These are phyloP conservation scores for Mallotus japonicus DNA, from an alignment of 441 rosid species.

Conservation along the genomic window DNA sequence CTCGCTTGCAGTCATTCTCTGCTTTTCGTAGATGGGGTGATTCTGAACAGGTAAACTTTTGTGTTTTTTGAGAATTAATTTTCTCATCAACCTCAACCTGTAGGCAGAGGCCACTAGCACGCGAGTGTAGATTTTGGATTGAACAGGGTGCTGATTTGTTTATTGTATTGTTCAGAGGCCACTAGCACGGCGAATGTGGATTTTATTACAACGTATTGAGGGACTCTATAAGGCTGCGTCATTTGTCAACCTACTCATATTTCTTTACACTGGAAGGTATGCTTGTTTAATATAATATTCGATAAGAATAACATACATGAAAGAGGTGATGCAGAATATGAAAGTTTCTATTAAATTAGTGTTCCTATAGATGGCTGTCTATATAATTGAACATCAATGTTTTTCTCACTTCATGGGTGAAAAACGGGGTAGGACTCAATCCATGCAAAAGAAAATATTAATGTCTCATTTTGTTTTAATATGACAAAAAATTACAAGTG, in stretches of 20 bases:
- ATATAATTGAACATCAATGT: neutral
- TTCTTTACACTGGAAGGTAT: conserved; percentile 91
- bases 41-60: conserved; percentile 66
- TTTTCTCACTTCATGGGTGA: neutral
- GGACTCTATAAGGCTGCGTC: conserved; percentile 88
- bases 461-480: neutral
- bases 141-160: conserved; percentile 13
- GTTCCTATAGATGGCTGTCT: neutral
- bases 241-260: conserved; percentile 75
- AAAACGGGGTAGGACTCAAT: neutral
- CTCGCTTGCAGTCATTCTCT: conserved; percentile 85
- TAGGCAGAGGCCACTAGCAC: neutral
- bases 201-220: conserved; percentile 67
- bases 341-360: neutral
- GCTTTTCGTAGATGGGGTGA: conserved; percentile 98
- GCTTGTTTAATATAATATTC: conserved; percentile 13
- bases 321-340: neutral
- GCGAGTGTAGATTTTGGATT: neutral
- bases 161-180: conserved; percentile 61
- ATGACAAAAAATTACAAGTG: neutral
- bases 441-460: neutral
- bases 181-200: conserved; percentile 76
- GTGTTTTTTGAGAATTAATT: neutral
- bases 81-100: conserved; percentile 7
- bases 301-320: neutral